Conservation (phyloP, 202 grass and related monocot species). For the Zizania palustris region DNA sequence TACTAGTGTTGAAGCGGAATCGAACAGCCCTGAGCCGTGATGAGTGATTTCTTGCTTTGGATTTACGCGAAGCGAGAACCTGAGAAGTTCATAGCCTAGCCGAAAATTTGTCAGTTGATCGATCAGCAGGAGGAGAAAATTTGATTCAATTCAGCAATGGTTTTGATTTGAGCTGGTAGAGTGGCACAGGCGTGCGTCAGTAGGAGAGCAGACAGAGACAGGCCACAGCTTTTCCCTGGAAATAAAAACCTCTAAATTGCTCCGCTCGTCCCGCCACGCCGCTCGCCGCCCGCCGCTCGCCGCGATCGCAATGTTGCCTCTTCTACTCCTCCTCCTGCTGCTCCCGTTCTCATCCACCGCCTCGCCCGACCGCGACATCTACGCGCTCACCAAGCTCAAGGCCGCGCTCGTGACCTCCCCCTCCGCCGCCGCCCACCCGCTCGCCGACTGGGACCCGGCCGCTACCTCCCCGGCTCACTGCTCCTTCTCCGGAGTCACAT, state of each 20-base stretch:
- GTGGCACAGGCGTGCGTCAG: no score
- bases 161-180: no score
- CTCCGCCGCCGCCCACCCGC: not conserved
- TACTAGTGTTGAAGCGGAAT: not conserved
- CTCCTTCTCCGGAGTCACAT: constrained; percentile 69
- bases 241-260: no score
- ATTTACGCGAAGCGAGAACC: constrained; percentile 34
- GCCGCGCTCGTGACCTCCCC: constrained; percentile 8
- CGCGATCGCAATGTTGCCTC: not conserved
- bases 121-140: no score
- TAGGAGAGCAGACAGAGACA: no score
- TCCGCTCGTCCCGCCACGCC: not conserved
- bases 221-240: not conserved
- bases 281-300: not conserved
- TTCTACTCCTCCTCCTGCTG: constrained; percentile 25
- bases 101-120: not conserved
- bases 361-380: constrained; percentile 58
- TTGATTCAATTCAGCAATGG: no score
- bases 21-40: not conserved
- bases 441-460: constrained; percentile 66
- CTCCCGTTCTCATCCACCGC: not conserved
- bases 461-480: constrained; percentile 52
- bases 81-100: not conserved
- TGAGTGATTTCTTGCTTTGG: constrained; percentile 3
- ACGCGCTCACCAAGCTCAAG: constrained; percentile 61